phyloP scores from a whole-genome alignment of 345 rosid genomes.

The Raphanus sativus region DNA sequence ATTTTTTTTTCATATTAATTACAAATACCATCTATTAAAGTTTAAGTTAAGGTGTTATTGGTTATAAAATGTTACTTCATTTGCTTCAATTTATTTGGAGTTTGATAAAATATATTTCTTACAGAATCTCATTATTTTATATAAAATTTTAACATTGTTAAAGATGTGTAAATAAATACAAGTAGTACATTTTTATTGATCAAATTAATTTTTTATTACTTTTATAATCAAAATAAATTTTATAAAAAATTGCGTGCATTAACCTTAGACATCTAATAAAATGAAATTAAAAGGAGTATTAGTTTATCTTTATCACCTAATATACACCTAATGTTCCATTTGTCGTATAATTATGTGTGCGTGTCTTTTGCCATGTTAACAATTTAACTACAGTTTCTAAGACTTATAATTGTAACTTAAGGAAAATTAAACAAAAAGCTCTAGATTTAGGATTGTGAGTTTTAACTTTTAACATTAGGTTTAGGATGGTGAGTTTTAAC shows the following conservation, averaged over 20 bases:
- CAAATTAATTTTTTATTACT: too few relatives aligned
- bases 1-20: neutral
- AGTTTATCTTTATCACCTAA: neutral
- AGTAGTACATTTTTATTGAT: too few relatives aligned
- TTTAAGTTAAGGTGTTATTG: neutral
- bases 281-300: too few relatives aligned
- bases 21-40: neutral
- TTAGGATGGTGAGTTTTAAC: neutral
- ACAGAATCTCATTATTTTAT: too few relatives aligned
- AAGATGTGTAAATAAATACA: too few relatives aligned
- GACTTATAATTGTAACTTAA: neutral
- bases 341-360: neutral
- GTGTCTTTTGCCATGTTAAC: neutral
- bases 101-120: too few relatives aligned
- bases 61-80: neutral
- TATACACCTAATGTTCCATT: neutral
- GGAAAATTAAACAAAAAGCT: neutral
- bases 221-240: too few relatives aligned
- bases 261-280: too few relatives aligned
- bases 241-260: too few relatives aligned
- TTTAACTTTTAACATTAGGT: too few relatives aligned
- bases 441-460: neutral
- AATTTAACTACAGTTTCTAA: neutral
- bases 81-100: too few relatives aligned
- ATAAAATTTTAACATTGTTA: too few relatives aligned